phyloP scores from a whole-genome alignment of 2,329 filamentous ascomycete genomes.

The Ophiognomonia clavigignenti-juglandacearum region DNA sequence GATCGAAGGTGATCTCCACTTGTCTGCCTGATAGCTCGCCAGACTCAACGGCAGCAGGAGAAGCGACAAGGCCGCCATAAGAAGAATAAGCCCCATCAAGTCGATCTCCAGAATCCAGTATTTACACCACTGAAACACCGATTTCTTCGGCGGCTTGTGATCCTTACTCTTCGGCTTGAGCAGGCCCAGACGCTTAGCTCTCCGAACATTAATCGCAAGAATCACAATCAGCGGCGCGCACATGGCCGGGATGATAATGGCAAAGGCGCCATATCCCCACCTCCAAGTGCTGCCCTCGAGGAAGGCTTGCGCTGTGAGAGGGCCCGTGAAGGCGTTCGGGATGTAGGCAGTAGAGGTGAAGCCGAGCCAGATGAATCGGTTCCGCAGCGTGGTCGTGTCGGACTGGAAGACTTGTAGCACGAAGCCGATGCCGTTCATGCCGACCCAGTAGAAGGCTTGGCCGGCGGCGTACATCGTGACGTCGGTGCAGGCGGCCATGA shows the following conservation, averaged over 20 bases:
- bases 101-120: constrained; percentile 56
- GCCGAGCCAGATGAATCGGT: constrained; percentile 6
- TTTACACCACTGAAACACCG: constrained; percentile 11
- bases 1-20: constrained; percentile 4
- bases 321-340: constrained; percentile 57
- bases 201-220: constrained; percentile 50
- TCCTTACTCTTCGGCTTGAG: constrained; percentile 35
- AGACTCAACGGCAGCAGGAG: constrained; percentile 6
- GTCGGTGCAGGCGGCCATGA: constrained; percentile 7
- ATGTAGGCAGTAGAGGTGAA: constrained; percentile 60
- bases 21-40: constrained; percentile 8
- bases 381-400: constrained; percentile 5
- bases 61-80: constrained; percentile 4
- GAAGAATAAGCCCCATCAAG: constrained; percentile 1
- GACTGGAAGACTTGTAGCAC: constrained; percentile 2
- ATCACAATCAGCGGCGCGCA: constrained; percentile 55
- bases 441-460: constrained; percentile 9
- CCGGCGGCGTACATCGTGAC: constrained; percentile 5
- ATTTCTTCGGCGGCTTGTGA: constrained; percentile 39
- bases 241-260: constrained; percentile 51
- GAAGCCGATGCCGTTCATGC: constrained; percentile 6
- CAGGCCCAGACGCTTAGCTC: constrained; percentile 48
- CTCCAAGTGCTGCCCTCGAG: constrained; percentile 50
- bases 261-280: constrained; percentile 59
- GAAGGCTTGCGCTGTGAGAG: constrained; percentile 48